Evolutionary conservation across 208 protist species (phyloP).

Genomic region (Leishmania gerbilli): DNA sequence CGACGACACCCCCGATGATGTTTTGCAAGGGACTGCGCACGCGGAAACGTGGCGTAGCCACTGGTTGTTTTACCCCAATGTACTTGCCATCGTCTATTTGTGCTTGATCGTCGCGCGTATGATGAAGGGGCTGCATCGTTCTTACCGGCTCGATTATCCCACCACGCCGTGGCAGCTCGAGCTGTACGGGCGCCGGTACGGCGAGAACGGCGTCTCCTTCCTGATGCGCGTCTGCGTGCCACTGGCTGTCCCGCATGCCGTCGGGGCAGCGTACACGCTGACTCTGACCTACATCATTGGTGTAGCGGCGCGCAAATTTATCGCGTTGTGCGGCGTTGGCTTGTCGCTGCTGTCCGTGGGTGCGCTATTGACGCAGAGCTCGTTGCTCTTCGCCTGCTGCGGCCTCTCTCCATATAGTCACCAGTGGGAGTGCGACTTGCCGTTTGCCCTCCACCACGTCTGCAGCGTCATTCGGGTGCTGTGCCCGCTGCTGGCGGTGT

Average conservation of each 20-base stretch:
- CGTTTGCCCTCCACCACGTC: constrained; percentile 72
- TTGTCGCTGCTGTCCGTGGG: constrained; percentile 61
- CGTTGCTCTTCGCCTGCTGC: constrained; percentile 63
- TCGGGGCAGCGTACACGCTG: constrained; percentile 34
- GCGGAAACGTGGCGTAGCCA: not conserved
- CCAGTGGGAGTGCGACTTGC: constrained; percentile 64
- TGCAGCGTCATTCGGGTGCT: constrained; percentile 51
- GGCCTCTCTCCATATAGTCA: constrained; percentile 35
- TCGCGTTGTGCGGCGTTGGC: constrained; percentile 75
- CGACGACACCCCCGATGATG: constrained; percentile 16
- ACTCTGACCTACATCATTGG: constrained; percentile 59
- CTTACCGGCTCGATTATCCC: constrained; percentile 56
- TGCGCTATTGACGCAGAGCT: constrained; percentile 46
- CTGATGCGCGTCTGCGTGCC: constrained; percentile 32
- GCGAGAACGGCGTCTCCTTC: constrained; percentile 48
- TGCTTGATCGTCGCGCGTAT: constrained; percentile 19
- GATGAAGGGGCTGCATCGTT: constrained; percentile 17
- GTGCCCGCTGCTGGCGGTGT: constrained; percentile 61
- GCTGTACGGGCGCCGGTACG: constrained; percentile 28
- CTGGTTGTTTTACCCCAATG: constrained; percentile 42
- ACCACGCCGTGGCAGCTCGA: constrained; percentile 41
- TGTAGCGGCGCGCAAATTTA: constrained; percentile 51
- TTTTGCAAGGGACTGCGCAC: not conserved
- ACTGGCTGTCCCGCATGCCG: constrained; percentile 33
- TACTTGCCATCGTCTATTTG: constrained; percentile 21